Base-by-base conservation (phyloP, 305 asterid species). In the Rubia tinctorum region DNA sequence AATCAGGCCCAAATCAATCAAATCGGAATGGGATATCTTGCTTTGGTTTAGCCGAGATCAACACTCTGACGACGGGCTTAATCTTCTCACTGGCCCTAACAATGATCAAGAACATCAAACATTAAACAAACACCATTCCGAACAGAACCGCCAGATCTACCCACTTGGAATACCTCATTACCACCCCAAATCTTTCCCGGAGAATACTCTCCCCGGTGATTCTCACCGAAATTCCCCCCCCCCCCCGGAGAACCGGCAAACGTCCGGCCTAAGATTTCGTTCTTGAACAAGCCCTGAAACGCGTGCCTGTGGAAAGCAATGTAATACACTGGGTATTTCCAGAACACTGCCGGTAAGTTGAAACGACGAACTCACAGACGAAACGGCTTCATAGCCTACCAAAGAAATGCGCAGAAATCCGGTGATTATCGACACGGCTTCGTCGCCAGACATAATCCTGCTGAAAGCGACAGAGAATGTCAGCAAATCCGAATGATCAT, bases 281-380 rank as follows among this genome's bases (percentile, higher is more conserved):
- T 81, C 82, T 81, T 81, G 71, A 47, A 81, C 67, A 81, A 20
- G 0, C 84, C 84, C 58, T 81, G 82, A 53, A 30, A 81, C 5
- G 80, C 82, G 47, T 75, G 78, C 39, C 8, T 71, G 63, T 81
- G 82, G 53, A 75, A 78, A 7, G 85, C 63, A 69, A 81, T 17
- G 60, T 78, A 63, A 71, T 75, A 78, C 2, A 78, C 8, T 0
- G 85, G 85, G 40, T 78, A 75, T 56, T 78, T 78, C 85, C 76
- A 78, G 13, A 78, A 20, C 5, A 47, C 37, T n/a, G 15, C 25
- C 1, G 85, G 82, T 18, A 75, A 61, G 23, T 78, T n/a, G n/a
- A n/a, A n/a, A n/a, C n/a, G n/a, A n/a, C n/a, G n/a, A n/a, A n/a
- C n/a, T n/a, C n/a, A n/a, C n/a, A n/a, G n/a, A n/a, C n/a, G n/a